Conservation (phyloP, 352 stramenopile species). For the Globisporangium viniferum region DNA sequence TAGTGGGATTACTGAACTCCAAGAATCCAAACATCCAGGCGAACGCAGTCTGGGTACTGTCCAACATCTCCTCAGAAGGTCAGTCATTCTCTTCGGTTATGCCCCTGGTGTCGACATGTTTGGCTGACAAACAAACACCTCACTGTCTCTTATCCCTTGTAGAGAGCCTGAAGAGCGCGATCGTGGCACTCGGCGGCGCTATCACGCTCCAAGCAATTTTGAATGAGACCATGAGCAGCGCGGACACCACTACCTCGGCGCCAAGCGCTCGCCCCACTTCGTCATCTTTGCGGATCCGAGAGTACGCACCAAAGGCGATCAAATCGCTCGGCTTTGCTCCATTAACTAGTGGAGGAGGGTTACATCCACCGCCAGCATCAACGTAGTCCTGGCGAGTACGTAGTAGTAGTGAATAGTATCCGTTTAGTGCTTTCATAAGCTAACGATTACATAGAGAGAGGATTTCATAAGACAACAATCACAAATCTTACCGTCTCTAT, state of each 20-base stretch:
- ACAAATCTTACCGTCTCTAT: constrained; percentile 3
- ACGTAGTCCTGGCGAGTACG: not conserved
- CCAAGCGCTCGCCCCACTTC: constrained; percentile 34
- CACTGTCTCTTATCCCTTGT: not conserved
- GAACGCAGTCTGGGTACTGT: constrained; percentile 76
- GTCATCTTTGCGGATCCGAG: constrained; percentile 67
- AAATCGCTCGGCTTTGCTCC: constrained; percentile 60
- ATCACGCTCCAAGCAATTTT: constrained; percentile 64
- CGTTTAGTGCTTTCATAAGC: not conserved
- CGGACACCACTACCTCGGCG: constrained; percentile 1
- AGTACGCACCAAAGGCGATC: constrained; percentile 77
- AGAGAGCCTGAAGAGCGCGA: constrained; percentile 52
- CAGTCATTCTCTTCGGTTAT: constrained; percentile 1
- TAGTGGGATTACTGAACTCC: constrained; percentile 48
- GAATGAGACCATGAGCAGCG: constrained; percentile 34
- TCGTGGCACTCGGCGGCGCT: constrained; percentile 46
- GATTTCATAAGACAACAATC: not conserved
- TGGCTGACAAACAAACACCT: not conserved
- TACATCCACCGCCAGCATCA: not conserved
- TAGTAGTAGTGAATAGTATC: not conserved
- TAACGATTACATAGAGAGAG: not conserved
- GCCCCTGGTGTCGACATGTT: not conserved
- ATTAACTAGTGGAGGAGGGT: constrained; percentile 15
- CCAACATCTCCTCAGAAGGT: constrained; percentile 70
- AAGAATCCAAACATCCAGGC: constrained; percentile 57